phyloP scores from a whole-genome alignment of 2,329 filamentous ascomycete species.

The Penicillium digitatum region DNA sequence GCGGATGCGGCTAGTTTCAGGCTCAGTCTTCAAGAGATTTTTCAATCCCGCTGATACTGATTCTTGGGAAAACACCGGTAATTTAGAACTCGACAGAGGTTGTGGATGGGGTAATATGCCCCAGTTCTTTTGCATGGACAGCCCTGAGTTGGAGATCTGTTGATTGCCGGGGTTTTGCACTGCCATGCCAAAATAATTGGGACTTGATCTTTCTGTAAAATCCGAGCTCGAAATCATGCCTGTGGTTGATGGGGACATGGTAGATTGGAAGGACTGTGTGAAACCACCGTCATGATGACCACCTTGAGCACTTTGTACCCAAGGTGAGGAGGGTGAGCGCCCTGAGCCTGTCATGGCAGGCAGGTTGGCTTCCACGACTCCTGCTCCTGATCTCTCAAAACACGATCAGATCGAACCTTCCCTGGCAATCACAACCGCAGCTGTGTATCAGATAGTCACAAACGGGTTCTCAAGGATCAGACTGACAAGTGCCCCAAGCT shows the following conservation, averaged over 20 bases:
- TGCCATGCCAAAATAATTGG: conserved; percentile 81
- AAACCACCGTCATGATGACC: conserved; percentile 16
- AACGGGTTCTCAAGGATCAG: not conserved
- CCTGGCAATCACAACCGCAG: not conserved
- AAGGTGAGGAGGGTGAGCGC: conserved; percentile 33
- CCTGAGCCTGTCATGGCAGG: conserved; percentile 33
- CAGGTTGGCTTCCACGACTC: conserved; percentile 19
- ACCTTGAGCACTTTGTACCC: conserved; percentile 27
- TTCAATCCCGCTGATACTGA: conserved; percentile 78
- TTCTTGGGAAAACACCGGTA: conserved; percentile 50
- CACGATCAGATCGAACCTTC: conserved; percentile 1
- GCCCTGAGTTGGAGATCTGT: conserved; percentile 57
- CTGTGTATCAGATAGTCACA: not conserved
- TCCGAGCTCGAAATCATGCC: conserved; percentile 16
- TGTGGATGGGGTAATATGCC: conserved; percentile 66
- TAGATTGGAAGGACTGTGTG: conserved; percentile 17
- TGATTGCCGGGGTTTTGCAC: conserved; percentile 59
- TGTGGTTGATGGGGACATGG: conserved; percentile 21
- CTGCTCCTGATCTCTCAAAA: not conserved
- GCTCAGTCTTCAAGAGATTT: conserved; percentile 56
- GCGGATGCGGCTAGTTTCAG: conserved; percentile 18
- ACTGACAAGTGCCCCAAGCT: not conserved
- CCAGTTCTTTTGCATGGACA: conserved; percentile 67
- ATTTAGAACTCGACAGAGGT: conserved; percentile 51
- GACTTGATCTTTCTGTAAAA: conserved; percentile 51